Evolutionary conservation across 2,329 filamentous ascomycete genomes (phyloP), one percentile per base, ranked within the genome.

Genomic region (Clonostachys byssicola): DNA sequence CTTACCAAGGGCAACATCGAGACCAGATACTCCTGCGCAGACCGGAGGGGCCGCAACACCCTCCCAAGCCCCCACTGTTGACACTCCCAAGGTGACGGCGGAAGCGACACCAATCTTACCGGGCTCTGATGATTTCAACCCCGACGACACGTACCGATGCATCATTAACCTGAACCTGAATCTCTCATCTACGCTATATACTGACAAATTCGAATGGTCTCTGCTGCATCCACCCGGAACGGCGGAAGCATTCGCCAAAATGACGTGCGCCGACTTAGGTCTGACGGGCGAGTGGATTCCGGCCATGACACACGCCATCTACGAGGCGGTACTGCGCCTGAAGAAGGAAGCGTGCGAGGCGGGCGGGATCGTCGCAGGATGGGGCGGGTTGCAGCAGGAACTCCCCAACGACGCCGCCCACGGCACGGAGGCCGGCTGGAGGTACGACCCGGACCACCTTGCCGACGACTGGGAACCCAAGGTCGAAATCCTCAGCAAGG

Each of bases 151-250:
- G 4, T 96, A 97, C 67, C 85, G 94, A 43, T 97, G 94, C 63
- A 87, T 97, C 57, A 85, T 99, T 55, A 89, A 83, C 41, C 74
- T 99, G 41, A 96, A 88, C 62, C 88, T 99, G 59, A 96, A 96
- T 60, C 78, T 97, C 18, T 85, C 91, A 46, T 95, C 95, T 47
- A 85, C 88, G 56, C 79, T 97, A 12, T 97, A 96, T 66, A 95
- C 89, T 5, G 94, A 99, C 74, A 96, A 92, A 61, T 97, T 99
- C 54, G 92, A 97, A 64, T 97, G 92, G 92, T 97, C 92, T 6
- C 74, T 99, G 17, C 75, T 96, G 16, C 92, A 97, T 59, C 91
- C 92, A 3, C 88, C 91, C 2, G 92, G 92, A 18, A 91, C 92
- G 40, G 90, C 94, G 0, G 92, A 99, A 65, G 83, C 86, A 12